Base-by-base conservation (phyloP, 805 yeast genomes). In the Komagataella pastoris region DNA sequence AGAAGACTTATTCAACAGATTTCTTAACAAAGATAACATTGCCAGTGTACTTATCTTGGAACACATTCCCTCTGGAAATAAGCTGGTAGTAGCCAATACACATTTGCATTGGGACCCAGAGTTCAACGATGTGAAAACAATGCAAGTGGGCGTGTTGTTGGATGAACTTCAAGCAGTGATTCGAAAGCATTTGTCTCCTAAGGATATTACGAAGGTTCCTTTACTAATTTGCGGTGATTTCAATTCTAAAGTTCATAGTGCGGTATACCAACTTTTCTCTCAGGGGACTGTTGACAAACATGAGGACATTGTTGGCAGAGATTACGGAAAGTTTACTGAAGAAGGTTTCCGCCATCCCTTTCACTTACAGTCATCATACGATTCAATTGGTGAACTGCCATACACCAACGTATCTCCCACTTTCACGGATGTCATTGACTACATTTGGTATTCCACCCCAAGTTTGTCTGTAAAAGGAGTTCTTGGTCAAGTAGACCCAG, bases 81-180 rank as follows among this genome's bases (percentile, higher is more conserved):
- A 77, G 55, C 68, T 91, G 44, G 74, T 87, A 57, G 73, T 88
- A 44, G 89, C 86, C 3, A 91, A 89, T 61, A 91, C 98, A 0
- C 99, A 93, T 74, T 78, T 93, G 65, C 97, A 91, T 66, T 93
- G 99, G 98, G 97, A 93, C 71, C 99, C 99, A 3, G 88, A 86
- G 49, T 87, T 83, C 63, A 88, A 88, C 64, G 99, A 93, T 68
- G 99, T 93, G 52, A 93, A 93, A 66, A 81, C 97, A 2, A 84
- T 93, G 69, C 99, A 93, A 71, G 93, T 87, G 52, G 97, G 96
- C 47, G 84, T 93, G 24, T 71, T 93, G 56, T 69, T 93, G 59
- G 97, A 91, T 60, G 96, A 93, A 67, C 68, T 95, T 61, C 93
- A 88, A 62, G 69, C 70, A 6, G 66, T 87, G 49, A 68, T 81